phyloP scores from a whole-genome alignment of 805 yeast species.

The Clavispora carvajalis region DNA sequence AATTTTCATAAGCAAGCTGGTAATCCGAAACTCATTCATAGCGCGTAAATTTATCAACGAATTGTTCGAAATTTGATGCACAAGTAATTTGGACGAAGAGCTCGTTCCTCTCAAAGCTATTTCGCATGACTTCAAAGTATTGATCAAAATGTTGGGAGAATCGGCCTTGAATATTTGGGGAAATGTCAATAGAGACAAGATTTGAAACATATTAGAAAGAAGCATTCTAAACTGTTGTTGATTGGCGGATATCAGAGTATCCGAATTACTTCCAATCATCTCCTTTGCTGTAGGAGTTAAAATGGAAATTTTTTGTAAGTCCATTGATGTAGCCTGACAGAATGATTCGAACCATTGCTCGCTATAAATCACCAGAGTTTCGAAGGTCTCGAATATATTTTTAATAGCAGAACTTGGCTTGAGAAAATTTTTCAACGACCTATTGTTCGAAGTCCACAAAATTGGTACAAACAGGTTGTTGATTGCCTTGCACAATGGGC shows the following conservation, averaged over 20 bases:
- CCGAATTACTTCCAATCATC: slow-evolving; percentile 20
- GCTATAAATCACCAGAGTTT: slow-evolving; percentile 11
- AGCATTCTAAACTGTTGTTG: slow-evolving; percentile 25
- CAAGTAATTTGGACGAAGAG: slow-evolving; percentile 37
- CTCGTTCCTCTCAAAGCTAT: slow-evolving; percentile 53
- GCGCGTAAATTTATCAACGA: slow-evolving; percentile 54
- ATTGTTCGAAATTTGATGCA: slow-evolving; percentile 59
- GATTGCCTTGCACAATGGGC: slow-evolving; percentile 88
- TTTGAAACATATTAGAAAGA: slow-evolving; percentile 32
- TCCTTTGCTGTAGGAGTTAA: slow-evolving; percentile 25
- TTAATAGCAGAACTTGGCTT: slow-evolving; percentile 2
- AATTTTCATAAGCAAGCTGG: slow-evolving; percentile 30
- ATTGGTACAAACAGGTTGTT: slow-evolving; percentile 82
- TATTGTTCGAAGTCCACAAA: slow-evolving; percentile 48
- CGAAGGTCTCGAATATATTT: slow-evolving; percentile 14
- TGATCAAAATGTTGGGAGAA: slow-evolving; percentile 38
- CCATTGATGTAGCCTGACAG: slow-evolving; percentile 14
- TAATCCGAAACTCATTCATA: slow-evolving; percentile 33
- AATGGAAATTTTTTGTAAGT: slow-evolving; percentile 19
- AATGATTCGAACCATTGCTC: slow-evolving; percentile 25
- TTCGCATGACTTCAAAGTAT: slow-evolving; percentile 61
- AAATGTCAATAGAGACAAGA: slow-evolving; percentile 30
- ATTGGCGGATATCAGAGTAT: slow-evolving; percentile 5
- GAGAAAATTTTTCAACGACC: slow-evolving; percentile 22
- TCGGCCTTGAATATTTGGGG: slow-evolving; percentile 35